Base-by-base conservation (phyloP, 2,329 filamentous ascomycete genomes). In the Pyrenochaeta sp. region DNA sequence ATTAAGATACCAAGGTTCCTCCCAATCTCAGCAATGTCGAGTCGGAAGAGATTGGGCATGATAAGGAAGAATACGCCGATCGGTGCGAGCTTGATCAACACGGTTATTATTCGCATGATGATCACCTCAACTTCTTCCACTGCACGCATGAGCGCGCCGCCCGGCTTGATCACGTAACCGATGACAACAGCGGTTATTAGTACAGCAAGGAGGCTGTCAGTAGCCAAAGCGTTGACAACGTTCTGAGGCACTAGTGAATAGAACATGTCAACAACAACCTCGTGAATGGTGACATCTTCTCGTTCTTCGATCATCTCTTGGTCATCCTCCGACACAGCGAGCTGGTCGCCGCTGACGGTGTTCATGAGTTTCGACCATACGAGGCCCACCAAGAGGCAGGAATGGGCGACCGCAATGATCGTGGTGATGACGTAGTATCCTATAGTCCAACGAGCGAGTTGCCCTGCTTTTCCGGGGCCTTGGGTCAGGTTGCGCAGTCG, bases 11-110 rank as follows among this genome's bases (percentile, higher is more conserved):
- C 83, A 2, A 85, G 69, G 60, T 85, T 85, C 34, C 70, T 58
- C 15, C 83, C 83, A 39, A 85, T 83, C 8, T 80, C 73, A 4
- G 65, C 73, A 42, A 85, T 79, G 58, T 84, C 72, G 25, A 85
- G 79, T 40, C 74, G 79, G 72, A 85, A 80, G 42, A 85, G 68
- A 64, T 85, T 85, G 40, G 82, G 77, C 57, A 85, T 68, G 61
- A 85, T 84, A 37, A 85, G 72, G 72, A 82, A 84, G 72, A 85
- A 85, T 52, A 85, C 82, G 63, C 83, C 83, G 30, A 84, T 74
- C 1, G 83, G 83, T 0, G 83, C 83, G 5, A 80, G 57, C 55
- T 82, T 74, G 71, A 85, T 85, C 32, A 85, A 73, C 46, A 79
- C 80, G 1, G 75, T 80, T 59, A 84, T 83, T 62, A 83, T 70